Percentiles rank a stretch among this genome's conserved stretches.
Evolutionary conservation across 2,329 filamentous ascomycete species (phyloP).

Genomic region (Lojkania enalia): DNA sequence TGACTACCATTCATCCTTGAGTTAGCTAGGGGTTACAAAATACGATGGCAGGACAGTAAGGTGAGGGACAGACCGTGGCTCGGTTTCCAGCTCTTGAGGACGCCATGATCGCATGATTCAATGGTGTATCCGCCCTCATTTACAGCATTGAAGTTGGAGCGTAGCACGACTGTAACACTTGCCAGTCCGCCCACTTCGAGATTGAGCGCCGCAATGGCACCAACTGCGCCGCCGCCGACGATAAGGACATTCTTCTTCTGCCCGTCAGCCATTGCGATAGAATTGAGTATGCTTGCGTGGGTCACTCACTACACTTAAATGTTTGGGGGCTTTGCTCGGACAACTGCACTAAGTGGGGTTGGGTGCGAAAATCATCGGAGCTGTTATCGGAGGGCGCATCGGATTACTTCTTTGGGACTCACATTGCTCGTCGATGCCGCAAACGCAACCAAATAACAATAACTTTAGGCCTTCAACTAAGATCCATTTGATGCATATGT

Average conservation of each 20-base stretch:
- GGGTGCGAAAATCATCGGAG: background rate
- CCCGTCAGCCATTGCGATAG: slow-evolving; percentile 26
- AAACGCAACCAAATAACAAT: background rate
- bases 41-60: too few relatives aligned
- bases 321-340: slow-evolving; percentile 7
- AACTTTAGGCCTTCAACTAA: slow-evolving; percentile 37
- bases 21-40: too few relatives aligned
- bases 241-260: slow-evolving; percentile 52
- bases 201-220: slow-evolving; percentile 59
- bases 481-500: slow-evolving; percentile 47
- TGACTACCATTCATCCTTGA: too few relatives aligned
- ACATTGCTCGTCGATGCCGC: background rate
- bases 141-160: slow-evolving; percentile 60
- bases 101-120: slow-evolving; percentile 59
- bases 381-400: background rate
- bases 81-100: slow-evolving; percentile 55
- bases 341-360: background rate
- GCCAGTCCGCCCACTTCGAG: slow-evolving; percentile 57
- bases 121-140: slow-evolving; percentile 56
- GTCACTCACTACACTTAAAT: slow-evolving; percentile 4
- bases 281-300: slow-evolving; percentile 1
- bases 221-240: slow-evolving; percentile 60
- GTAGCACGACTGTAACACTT: slow-evolving; percentile 58
- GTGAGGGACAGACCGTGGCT: slow-evolving; percentile 39
- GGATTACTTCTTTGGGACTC: background rate